Evolutionary conservation across 2,329 filamentous ascomycete genomes (phyloP).

Genomic region (Beauveria varroae): DNA sequence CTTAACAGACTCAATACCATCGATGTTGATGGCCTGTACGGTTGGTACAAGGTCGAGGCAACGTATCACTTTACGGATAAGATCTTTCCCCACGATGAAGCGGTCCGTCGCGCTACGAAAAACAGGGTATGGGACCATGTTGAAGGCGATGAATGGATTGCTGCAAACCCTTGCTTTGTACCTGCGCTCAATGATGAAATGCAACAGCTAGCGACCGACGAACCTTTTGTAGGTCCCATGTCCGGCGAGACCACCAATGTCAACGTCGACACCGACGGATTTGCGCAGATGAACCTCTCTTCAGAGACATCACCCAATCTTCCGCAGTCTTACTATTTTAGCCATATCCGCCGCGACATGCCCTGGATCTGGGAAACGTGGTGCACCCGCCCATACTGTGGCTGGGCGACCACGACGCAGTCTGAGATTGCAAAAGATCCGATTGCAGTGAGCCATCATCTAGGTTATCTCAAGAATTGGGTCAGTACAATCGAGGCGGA

Average conservation of each 20-base stretch:
- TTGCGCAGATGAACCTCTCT: not conserved
- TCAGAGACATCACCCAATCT: not conserved
- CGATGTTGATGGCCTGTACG: slow-evolving; percentile 15
- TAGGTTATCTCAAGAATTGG: not conserved
- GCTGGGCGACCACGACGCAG: slow-evolving; percentile 7
- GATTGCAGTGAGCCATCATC: not conserved
- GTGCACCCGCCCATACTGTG: slow-evolving; percentile 11
- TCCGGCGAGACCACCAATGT: not conserved
- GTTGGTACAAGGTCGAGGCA: slow-evolving; percentile 7
- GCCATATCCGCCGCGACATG: not conserved
- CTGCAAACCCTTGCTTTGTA: slow-evolving; percentile 14
- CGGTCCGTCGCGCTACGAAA: not conserved
- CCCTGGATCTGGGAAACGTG: slow-evolving; percentile 16
- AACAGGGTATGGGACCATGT: slow-evolving; percentile 5
- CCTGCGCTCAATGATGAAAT: slow-evolving; percentile 1
- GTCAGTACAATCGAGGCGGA: not conserved
- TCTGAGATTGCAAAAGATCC: not conserved
- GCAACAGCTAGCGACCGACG: not conserved
- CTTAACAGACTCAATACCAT: slow-evolving; percentile 13
- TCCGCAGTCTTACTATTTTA: slow-evolving; percentile 5
- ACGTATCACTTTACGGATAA: slow-evolving; percentile 4
- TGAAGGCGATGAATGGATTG: slow-evolving; percentile 11
- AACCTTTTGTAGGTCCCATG: not conserved
- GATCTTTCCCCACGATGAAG: slow-evolving; percentile 3
- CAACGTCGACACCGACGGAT: not conserved